Conservation (phyloP, 2,329 filamentous ascomycete species). For the Calonectria hawksworthii region DNA sequence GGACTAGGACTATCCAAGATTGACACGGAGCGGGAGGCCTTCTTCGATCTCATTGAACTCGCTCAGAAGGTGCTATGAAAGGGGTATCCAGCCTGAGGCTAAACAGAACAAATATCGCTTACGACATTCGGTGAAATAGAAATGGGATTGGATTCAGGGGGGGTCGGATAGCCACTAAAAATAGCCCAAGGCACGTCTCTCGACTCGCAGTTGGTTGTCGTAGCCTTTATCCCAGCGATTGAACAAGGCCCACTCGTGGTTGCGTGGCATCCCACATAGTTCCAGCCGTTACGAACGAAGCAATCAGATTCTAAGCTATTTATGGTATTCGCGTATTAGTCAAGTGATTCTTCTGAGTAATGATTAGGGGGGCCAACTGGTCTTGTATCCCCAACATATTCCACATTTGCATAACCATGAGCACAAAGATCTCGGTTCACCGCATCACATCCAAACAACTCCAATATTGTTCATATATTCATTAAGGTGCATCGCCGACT, state of each 20-base stretch:
- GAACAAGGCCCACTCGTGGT: background rate
- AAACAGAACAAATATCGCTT: background rate
- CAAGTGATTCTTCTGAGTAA: background rate
- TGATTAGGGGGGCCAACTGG: background rate
- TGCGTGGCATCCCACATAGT: background rate
- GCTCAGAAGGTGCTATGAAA: conserved; percentile 68
- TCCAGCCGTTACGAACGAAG: background rate
- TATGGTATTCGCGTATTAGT: background rate
- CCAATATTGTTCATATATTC: conserved; percentile 45
- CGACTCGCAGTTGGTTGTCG: background rate
- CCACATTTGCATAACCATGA: background rate
- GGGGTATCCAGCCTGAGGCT: background rate
- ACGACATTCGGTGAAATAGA: background rate
- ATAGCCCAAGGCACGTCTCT: background rate
- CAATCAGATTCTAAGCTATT: background rate
- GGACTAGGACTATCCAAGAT: conserved; percentile 70
- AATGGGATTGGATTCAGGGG: background rate
- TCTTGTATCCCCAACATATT: background rate
- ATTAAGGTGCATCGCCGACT: conserved; percentile 46
- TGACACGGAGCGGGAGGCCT: conserved; percentile 67
- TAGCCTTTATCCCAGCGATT: background rate
- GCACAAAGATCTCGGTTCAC: conserved; percentile 1
- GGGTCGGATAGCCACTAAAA: background rate
- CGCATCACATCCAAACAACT: background rate
- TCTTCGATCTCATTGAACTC: conserved; percentile 76